Evolutionary conservation across 306 rosid genomes (phyloP).

Genomic region (Oemleria cerasiformis): DNA sequence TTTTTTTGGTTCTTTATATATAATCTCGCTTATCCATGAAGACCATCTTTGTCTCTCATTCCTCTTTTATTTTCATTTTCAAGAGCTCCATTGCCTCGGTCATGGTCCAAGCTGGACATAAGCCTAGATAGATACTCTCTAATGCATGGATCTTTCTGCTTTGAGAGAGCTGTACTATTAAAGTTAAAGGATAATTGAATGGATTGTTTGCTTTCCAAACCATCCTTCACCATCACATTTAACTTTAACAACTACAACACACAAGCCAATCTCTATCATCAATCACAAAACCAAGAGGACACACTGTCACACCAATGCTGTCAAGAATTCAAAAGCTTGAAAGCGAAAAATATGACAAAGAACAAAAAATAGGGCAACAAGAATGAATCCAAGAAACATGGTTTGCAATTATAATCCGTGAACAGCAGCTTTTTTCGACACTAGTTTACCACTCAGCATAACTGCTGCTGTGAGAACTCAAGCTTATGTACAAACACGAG

Average conservation of each 20-base stretch:
- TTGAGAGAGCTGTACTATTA: slow-evolving; percentile 34
- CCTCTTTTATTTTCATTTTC: neutral
- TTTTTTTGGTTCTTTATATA: slow-evolving; percentile 24
- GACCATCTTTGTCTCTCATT: slow-evolving; percentile 29
- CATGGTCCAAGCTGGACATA: slow-evolving; percentile 30
- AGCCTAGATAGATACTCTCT: slow-evolving; percentile 14
- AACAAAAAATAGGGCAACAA: neutral
- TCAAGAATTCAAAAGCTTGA: neutral
- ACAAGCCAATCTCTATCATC: neutral
- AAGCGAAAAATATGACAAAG: neutral
- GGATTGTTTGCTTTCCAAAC: slow-evolving; percentile 36
- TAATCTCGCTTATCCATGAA: slow-evolving; percentile 37
- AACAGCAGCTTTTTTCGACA: neutral
- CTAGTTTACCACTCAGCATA: slow-evolving; percentile 16
- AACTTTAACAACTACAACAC: slow-evolving; percentile 29
- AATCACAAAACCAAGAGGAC: neutral
- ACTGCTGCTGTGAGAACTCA: slow-evolving; percentile 9
- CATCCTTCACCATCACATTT: slow-evolving; percentile 35
- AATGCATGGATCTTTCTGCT: slow-evolving; percentile 33
- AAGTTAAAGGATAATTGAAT: slow-evolving; percentile 32
- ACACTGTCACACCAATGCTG: slow-evolving; percentile 1
- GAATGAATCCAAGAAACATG: slow-evolving; percentile 1
- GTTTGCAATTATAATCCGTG: slow-evolving; percentile 21
- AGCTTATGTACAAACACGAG: slow-evolving; percentile 20
- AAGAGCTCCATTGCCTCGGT: neutral